Base-by-base conservation (phyloP, 169 alveolate species). In the Plasmodium falciparum region DNA sequence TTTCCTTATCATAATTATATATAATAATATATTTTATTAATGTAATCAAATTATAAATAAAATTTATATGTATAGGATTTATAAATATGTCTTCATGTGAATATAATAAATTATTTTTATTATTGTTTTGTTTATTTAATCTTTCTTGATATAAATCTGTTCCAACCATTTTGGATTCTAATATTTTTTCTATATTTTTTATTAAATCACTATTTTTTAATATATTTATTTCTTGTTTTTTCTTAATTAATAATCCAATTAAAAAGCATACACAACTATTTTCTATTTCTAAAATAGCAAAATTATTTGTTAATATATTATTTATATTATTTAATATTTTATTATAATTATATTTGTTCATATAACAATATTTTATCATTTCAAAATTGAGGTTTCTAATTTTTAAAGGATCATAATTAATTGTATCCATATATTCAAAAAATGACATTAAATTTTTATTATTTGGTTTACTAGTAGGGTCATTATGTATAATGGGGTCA, bases 191-290 rank as follows among this genome's bases (percentile, higher is more conserved):
- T 45, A 83, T 54, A 62, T 49, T 69, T 39, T 58, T n/a, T 45
- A 83, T 24, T 13, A 83, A 43, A 20, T 43, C 26, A 54, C n/a
- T 47, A 69, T 54, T 12, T 20, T n/a, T 33, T 8, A 67, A 43
- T 69, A 83, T 70, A 72, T 83, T 83, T n/a, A 83, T 62, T 43
- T 59, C 39, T 15, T 83, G 78, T 43, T 45, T 83, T 6, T 61
- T 17, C 15, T 29, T 67, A 49, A 26, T 2, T 47, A 83, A 29
- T 8, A 83, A 61, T 22, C 91, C 91, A 52, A 69, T 83, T 43
- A 83, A 83, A 83, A 83, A 67, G 26, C 91, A 83, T n/a, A 83
- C 47, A 83, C 91, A 83, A 56, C 91, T 83, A 33, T 83, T 83
- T 83, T 83, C 91, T 73, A 83, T 63, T 83, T 83, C 74, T 15